These are phyloP conservation scores for Schizochytrium sp. DNA, from an alignment of 108 stramenopile species.

Conservation along the genomic window DNA sequence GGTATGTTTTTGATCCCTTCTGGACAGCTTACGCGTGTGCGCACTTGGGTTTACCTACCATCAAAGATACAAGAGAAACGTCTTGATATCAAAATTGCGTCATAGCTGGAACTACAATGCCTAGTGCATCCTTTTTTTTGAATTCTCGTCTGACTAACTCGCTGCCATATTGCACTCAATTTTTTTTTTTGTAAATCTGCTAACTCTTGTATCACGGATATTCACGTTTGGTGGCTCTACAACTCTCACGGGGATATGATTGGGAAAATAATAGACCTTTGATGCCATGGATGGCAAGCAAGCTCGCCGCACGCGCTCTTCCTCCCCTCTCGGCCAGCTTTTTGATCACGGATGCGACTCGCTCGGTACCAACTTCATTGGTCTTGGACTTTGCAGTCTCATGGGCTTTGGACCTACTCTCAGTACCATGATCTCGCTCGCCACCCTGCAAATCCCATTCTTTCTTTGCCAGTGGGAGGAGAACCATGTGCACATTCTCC, in stretches of 20 bases:
- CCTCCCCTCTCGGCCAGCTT: constrained; percentile 93
- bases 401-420: constrained; percentile 71
- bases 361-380: constrained; percentile 80
- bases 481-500: constrained; percentile 87
- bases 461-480: constrained; percentile 96
- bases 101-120: too few species aligned
- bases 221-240: neutral
- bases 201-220: too few species aligned
- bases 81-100: too few species aligned
- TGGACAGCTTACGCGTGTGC: too few species aligned
- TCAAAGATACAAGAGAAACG: too few species aligned
- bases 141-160: neutral
- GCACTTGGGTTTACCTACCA: too few species aligned
- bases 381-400: constrained; percentile 63
- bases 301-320: constrained; percentile 87
- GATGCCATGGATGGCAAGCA: constrained; percentile 99
- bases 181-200: neutral
- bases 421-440: constrained; percentile 78
- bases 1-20: neutral
- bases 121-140: neutral
- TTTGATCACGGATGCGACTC: constrained; percentile 98
- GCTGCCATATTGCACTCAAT: neutral
- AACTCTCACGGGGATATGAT: neutral
- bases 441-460: constrained; percentile 83
- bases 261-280: constrained; percentile 67